Percentiles rank a stretch among this genome's conserved stretches.
phyloP scores from a whole-genome alignment of 2,329 filamentous ascomycete genomes.

The Fusarium nurragi region DNA sequence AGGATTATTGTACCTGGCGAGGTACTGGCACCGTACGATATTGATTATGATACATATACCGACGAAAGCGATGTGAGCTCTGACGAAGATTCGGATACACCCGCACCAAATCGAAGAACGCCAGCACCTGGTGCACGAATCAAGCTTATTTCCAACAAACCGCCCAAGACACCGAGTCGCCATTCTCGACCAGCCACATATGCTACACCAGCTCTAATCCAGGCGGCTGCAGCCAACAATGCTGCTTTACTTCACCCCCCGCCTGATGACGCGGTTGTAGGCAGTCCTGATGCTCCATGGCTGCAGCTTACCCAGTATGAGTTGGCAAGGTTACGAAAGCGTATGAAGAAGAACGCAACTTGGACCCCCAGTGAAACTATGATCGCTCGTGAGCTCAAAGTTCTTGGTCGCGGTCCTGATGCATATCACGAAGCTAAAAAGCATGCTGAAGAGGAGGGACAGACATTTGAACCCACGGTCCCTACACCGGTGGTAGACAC shows the following conservation, averaged over 20 bases:
- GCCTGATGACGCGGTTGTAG: conserved; percentile 66
- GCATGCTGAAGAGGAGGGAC: conserved; percentile 72
- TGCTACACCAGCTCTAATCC: conserved; percentile 48
- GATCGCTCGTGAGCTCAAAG: conserved; percentile 81
- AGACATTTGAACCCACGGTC: conserved; percentile 62
- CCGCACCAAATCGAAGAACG: conserved; percentile 50
- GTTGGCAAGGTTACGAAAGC: conserved; percentile 75
- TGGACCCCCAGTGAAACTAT: conserved; percentile 88
- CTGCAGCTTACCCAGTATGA: conserved; percentile 72
- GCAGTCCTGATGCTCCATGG: conserved; percentile 71
- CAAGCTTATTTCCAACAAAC: conserved; percentile 57
- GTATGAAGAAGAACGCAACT: conserved; percentile 91
- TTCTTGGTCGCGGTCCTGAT: conserved; percentile 72
- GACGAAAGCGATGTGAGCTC: conserved; percentile 64
- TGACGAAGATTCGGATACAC: conserved; percentile 58
- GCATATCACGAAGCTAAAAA: conserved; percentile 70
- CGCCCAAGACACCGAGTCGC: conserved; percentile 58
- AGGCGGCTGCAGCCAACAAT: conserved; percentile 54
- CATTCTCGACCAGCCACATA: conserved; percentile 49
- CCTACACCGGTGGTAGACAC: conserved; percentile 55
- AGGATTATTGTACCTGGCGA: conserved; percentile 73
- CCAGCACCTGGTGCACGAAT: conserved; percentile 56
- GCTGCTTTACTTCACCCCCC: conserved; percentile 63
- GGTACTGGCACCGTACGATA: conserved; percentile 71
- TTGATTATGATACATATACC: conserved; percentile 68